Percentiles rank a stretch among this genome's conserved stretches.
Conservation (phyloP, 1,284 basidiomycete species). For the Marasmius oreades region DNA sequence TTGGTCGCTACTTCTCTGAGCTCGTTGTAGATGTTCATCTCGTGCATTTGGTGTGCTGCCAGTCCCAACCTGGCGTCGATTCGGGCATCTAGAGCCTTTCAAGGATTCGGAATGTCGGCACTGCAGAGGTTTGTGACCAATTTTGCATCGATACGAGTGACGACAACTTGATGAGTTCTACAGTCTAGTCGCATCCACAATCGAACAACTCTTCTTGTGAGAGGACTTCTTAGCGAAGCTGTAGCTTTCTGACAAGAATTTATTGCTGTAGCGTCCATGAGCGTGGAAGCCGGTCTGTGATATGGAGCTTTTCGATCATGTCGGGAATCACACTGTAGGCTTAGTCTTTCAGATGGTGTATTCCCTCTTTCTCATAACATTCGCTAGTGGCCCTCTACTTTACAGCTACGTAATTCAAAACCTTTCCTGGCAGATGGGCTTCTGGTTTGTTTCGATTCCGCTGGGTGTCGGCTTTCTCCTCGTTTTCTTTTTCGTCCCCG, state of each 20-base stretch:
- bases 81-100: constrained; percentile 38
- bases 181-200: constrained; percentile 38
- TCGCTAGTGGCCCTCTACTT: constrained; percentile 29
- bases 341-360: not conserved
- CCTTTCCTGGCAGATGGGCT: constrained; percentile 38
- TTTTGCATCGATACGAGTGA: not conserved
- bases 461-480: constrained; percentile 31
- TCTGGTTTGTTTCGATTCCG: constrained; percentile 41
- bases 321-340: constrained; percentile 39
- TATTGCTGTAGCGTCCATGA: constrained; percentile 33
- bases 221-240: constrained; percentile 3
- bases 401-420: constrained; percentile 40
- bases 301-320: constrained; percentile 42
- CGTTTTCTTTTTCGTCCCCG: constrained; percentile 41
- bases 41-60: constrained; percentile 41
- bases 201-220: constrained; percentile 42
- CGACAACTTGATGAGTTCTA: not conserved
- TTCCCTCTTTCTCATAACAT: not conserved
- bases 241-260: not conserved
- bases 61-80: constrained; percentile 39
- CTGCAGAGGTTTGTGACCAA: constrained; percentile 31
- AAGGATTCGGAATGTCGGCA: constrained; percentile 44
- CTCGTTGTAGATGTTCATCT: constrained; percentile 36
- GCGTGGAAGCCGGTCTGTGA: constrained; percentile 36
- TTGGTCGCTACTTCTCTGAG: not conserved